phyloP scores from a whole-genome alignment of 192 early-diverging fungal species.

The Linnemannia zychae region DNA sequence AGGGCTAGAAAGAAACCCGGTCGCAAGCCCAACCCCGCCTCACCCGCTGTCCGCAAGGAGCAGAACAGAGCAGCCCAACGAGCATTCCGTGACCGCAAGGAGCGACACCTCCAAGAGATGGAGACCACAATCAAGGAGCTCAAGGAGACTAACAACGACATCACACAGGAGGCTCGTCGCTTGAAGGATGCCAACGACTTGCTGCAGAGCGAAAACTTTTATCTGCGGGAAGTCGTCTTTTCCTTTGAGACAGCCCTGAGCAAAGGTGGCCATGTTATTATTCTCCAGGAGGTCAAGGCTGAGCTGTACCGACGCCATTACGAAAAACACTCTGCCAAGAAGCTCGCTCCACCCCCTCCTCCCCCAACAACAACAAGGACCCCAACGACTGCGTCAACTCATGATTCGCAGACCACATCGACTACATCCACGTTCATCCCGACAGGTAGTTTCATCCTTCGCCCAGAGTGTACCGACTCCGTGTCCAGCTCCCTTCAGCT shows the following conservation, averaged over 20 bases:
- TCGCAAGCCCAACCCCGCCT: slow-evolving; percentile 69
- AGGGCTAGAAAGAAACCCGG: slow-evolving; percentile 67
- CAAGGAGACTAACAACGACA: slow-evolving; percentile 65
- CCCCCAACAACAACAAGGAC: not conserved
- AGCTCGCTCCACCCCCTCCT: slow-evolving; percentile 6
- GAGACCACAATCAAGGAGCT: slow-evolving; percentile 79
- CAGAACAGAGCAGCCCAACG: slow-evolving; percentile 93
- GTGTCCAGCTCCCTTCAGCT: slow-evolving; percentile 4
- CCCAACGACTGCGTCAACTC: not conserved
- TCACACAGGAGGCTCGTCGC: slow-evolving; percentile 47
- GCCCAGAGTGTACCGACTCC: not conserved
- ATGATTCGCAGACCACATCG: not conserved
- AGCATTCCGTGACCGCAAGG: slow-evolving; percentile 90
- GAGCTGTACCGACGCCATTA: slow-evolving; percentile 53
- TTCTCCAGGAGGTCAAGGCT: slow-evolving; percentile 51
- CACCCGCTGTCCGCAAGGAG: slow-evolving; percentile 71
- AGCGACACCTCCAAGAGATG: slow-evolving; percentile 78
- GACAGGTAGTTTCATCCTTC: not conserved
- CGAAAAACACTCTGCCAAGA: slow-evolving; percentile 34
- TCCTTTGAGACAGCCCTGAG: slow-evolving; percentile 58
- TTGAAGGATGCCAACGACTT: slow-evolving; percentile 45
- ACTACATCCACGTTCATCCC: slow-evolving; percentile 20
- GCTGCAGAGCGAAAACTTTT: slow-evolving; percentile 58
- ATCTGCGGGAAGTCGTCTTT: slow-evolving; percentile 59
- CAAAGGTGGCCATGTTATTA: slow-evolving; percentile 32